Evolutionary conservation across 1,284 basidiomycete genomes (phyloP), one percentile per base, ranked within the genome.

Genomic region (Pisolithus thermaeus): DNA sequence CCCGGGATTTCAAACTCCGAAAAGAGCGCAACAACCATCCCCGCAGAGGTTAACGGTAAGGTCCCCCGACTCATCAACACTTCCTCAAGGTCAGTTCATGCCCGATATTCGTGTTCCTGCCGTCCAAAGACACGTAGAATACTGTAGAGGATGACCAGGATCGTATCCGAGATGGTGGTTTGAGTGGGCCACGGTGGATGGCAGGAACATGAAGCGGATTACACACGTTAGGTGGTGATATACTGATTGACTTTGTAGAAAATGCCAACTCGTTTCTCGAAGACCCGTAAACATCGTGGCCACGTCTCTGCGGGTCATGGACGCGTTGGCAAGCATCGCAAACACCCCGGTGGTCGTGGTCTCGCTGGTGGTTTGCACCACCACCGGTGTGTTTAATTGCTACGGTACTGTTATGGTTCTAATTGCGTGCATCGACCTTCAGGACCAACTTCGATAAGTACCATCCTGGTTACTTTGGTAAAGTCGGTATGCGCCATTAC

Each of bases 271-370:
- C 92, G 81, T 72, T 80, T 94, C 77, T 83, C 86, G 68, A 97
- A 97, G 77, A 97, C 92, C 74, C 89, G 96, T 78, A 98, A 98
- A 81, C 94, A 96, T 79, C 84, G 94, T 69, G 94, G 94, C 68
- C 93, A 99, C 81, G 96, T 99, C 68, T 98, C 95, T 62, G 94
- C 94, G 69, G 94, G 94, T 79, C 88, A 98, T 77, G 96, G 96
- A 77, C 95, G 96, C 90, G 90, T 99, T 70, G 97, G 96, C 66
- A 98, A 99, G 85, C 96, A 99, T 87, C 90, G 96, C 75, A 98
- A 99, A 78, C 94, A 97, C 71, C 97, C 97, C 56, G 96, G 96
- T 81, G 96, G 96, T 92, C 92, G 96, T 77, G 96, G 96, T 97
- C 90, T 98, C 68, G 96, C 96, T 79, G 97, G 96, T 94, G 96